Evolutionary conservation across 2,329 filamentous ascomycete species (phyloP).

Genomic region (Fusarium globosum): DNA sequence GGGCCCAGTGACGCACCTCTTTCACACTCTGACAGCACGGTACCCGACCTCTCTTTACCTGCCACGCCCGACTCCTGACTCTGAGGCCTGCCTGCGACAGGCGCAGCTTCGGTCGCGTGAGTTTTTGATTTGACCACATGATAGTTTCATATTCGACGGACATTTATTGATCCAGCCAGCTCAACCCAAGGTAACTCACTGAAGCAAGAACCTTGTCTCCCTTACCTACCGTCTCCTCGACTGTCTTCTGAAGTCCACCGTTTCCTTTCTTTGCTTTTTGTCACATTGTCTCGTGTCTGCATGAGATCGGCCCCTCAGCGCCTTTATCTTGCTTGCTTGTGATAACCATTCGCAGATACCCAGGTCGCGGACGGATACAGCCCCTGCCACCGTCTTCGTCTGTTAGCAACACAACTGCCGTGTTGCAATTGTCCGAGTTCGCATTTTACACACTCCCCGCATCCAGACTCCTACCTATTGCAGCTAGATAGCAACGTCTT

Average conservation of each 20-base stretch:
- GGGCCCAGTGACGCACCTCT: constrained; percentile 37
- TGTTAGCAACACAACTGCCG: constrained; percentile 7
- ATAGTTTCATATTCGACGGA: constrained; percentile 27
- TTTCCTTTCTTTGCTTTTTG: constrained; percentile 3
- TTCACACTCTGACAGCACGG: constrained; percentile 24
- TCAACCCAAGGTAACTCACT: neutral
- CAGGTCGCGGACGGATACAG: constrained; percentile 5
- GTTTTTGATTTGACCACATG: constrained; percentile 40
- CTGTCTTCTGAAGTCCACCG: neutral
- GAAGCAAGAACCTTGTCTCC: neutral
- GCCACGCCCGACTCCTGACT: constrained; percentile 27
- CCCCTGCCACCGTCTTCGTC: constrained; percentile 13
- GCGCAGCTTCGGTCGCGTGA: constrained; percentile 37
- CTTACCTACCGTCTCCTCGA: neutral
- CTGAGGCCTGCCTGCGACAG: constrained; percentile 30
- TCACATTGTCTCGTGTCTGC: neutral
- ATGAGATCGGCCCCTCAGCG: neutral
- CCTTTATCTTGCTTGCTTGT: neutral
- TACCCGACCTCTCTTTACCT: constrained; percentile 36
- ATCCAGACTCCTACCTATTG: constrained; percentile 23
- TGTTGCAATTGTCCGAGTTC: neutral
- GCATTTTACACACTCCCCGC: constrained; percentile 15
- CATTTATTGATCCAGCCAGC: constrained; percentile 26
- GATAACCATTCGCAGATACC: constrained; percentile 22
- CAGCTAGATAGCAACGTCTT: constrained; percentile 12